Base-by-base conservation (phyloP, 805 yeast species). In the Suhomyces sp. region DNA sequence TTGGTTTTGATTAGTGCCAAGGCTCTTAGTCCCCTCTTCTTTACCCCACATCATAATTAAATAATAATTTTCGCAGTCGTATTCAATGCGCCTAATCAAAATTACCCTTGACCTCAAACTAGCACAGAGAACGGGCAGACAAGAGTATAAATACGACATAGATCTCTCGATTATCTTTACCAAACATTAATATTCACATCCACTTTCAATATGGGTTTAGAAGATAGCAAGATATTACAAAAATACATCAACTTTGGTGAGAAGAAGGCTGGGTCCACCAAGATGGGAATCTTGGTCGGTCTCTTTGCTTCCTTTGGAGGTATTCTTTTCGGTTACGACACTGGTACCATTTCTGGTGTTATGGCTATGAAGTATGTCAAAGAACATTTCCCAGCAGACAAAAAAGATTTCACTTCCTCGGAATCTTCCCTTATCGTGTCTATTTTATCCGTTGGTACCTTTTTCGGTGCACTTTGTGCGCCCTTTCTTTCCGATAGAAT, bases 161-260 rank as follows among this genome's bases (percentile, higher is more conserved):
- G 31, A 27, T 4, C 6, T 27, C 31, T 27, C 31, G 31, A 12
- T 12, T 27, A 27, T 35, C 12, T 3, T 35, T 35, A n/a, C 12
- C 20, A n/a, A n/a, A n/a, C n/a, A 19, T 43, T 41, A 22, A n/a
- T 19, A 21, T 41, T 21, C 46, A 44, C 46, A 37, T 46, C 46
- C 47, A 41, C 25, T 57, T 35, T 43, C 29, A 45, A 17, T 6
- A 72, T 72, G 77, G 76, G 76, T 58, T 66, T 72, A 57, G 75
- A 71, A 67, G 69, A 71, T 58, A 66, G 59, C 57, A 55, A 58
- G 43, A 52, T 71, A 39, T 52, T 68, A 43, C 63, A 61, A 57
- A 69, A 57, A 52, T 74, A 61, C 59, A 65, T 76, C 60, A 73
- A 77, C 44, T 68, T 74, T 21, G 81, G 78, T 39, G 79, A 77